phyloP scores from a whole-genome alignment of 148 eudicot genomes.

The Cornus florida region DNA sequence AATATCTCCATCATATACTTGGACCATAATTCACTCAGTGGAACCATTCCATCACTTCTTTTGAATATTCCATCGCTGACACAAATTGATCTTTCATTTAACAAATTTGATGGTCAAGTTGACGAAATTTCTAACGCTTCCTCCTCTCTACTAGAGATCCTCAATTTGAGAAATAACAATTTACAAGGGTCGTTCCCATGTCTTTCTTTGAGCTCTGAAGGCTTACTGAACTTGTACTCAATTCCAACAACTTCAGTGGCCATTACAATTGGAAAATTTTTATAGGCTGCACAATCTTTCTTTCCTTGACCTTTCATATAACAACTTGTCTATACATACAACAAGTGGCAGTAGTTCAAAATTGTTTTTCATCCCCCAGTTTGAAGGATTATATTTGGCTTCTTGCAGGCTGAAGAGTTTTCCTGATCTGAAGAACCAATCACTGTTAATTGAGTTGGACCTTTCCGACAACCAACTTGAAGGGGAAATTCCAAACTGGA shows the following conservation, averaged over 20 bases:
- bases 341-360: neutral
- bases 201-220: constrained; percentile 15
- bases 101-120: constrained; percentile 4
- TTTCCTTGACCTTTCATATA: constrained; percentile 26
- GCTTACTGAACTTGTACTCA: constrained; percentile 18
- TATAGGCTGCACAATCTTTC: constrained; percentile 19
- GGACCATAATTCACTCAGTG: constrained; percentile 17
- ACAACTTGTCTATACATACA: constrained; percentile 21
- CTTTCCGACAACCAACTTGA: neutral
- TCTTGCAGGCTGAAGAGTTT: constrained; percentile 18
- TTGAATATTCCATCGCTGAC: constrained; percentile 15
- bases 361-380: constrained; percentile 19
- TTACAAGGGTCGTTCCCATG: constrained; percentile 26
- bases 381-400: constrained; percentile 11
- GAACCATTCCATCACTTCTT: constrained; percentile 21
- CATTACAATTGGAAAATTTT: constrained; percentile 15
- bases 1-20: neutral
- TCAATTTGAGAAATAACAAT: constrained; percentile 20
- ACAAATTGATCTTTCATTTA: constrained; percentile 5
- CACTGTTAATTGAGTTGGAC: neutral
- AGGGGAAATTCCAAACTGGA: neutral
- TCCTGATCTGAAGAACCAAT: neutral
- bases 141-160: neutral
- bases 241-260: constrained; percentile 26
- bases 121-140: neutral